Evolutionary conservation across 805 yeast species (phyloP), one percentile per base, ranked within the genome.

Genomic region (Lipomyces orientalis): DNA sequence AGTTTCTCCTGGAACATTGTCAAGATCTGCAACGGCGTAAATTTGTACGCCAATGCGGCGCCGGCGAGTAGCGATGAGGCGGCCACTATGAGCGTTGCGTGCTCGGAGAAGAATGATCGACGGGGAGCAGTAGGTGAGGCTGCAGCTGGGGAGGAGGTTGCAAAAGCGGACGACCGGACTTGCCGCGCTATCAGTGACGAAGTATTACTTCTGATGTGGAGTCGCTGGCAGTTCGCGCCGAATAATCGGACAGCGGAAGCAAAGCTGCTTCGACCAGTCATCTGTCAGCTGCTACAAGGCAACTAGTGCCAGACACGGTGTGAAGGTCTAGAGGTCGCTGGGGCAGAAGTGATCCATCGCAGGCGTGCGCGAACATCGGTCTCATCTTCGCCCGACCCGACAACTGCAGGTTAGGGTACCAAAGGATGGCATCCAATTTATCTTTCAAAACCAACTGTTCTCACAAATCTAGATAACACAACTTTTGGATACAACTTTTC

Each of bases 21-120:
- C 12, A 39, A 14, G 46, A 68, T 22, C 43, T 60, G 58, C 22
- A 66, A 12, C 33, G 71, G 70, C 12, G 70, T 31, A 49, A n/a
- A 54, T 12, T 52, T 29, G 60, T 54, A 68, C 43, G 70, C 71
- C 16, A 60, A 22, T 16, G 57, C 66, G 7, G 66, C 68, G 25
- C 71, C 71, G 7, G 66, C 66, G 3, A 46, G 22, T 4, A 64
- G 33, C 31, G 69, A 63, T 7, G 64, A 14, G 16, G 66, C 37
- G 9, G 63, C 66, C 6, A 66, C 51, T 16, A 57, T n/a, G 10
- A 58, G 9, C n/a, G 68, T 61, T 19, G 68, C 58, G 8, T 60
- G 35, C 6, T 57, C 62, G 29, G 55, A 10, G 14, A 61, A 14
- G n/a, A 59, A 29, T n/a, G 58, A n/a, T n/a, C 35, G 51, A 9